Evolutionary conservation across 306 rosid genomes (phyloP).

Genomic region (Prunus kanzakura): DNA sequence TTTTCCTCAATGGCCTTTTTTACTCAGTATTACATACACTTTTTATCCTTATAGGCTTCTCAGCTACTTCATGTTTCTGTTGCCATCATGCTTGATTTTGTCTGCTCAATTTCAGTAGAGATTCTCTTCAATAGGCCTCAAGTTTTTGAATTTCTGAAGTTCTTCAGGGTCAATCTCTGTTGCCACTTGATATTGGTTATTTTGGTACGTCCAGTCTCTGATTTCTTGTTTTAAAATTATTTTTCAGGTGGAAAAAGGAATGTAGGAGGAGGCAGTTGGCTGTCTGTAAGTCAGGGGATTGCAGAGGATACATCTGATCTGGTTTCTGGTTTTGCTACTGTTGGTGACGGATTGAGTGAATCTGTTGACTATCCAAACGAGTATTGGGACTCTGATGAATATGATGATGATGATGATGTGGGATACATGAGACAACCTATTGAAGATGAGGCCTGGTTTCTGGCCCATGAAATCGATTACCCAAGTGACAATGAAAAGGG

Average conservation of each 20-base stretch:
- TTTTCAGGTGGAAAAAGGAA: constrained; percentile 75
- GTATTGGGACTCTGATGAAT: constrained; percentile 99
- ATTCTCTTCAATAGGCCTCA: constrained; percentile 5
- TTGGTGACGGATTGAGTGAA: constrained; percentile 94
- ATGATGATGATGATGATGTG: constrained; percentile 88
- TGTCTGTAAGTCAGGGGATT: constrained; percentile 94
- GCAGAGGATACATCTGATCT: constrained; percentile 90
- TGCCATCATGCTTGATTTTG: constrained; percentile 10
- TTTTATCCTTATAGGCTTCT: constrained; percentile 7
- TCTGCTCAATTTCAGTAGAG: neutral
- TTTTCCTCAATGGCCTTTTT: too few relatives aligned
- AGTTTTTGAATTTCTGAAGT: constrained; percentile 8
- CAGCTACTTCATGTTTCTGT: constrained; percentile 11
- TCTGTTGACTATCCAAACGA: constrained; percentile 87
- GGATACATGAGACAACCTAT: constrained; percentile 99
- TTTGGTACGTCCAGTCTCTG: neutral
- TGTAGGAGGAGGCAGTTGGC: constrained; percentile 85
- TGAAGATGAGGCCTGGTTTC: constrained; percentile 98
- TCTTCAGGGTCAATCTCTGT: constrained; percentile 8
- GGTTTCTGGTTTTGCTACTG: constrained; percentile 96
- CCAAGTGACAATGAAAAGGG: constrained; percentile 98
- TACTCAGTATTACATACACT: too few relatives aligned
- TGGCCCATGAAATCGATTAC: constrained; percentile 98
- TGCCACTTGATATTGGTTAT: constrained; percentile 6
- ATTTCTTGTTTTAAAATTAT: constrained; percentile 14